Base-by-base conservation (phyloP, 2,329 filamentous ascomycete species). In the Aspergillus ibericus region DNA sequence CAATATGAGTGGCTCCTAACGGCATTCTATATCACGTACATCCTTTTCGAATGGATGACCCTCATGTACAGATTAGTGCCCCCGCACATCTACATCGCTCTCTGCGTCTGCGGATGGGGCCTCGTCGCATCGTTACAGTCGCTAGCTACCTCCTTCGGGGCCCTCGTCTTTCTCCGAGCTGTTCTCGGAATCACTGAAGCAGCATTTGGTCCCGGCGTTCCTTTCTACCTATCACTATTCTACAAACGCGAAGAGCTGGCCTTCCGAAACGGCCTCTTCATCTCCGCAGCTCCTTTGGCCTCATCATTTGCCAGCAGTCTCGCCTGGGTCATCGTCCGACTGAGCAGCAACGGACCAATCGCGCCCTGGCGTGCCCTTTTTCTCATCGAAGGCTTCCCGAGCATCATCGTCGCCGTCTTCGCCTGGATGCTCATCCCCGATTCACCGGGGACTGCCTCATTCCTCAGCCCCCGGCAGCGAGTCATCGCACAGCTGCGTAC, bases 311-410 rank as follows among this genome's bases (percentile, higher is more conserved):
- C 92, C 0, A 91, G 91, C 38, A 88, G 84, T 8, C 80, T 96
- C 4, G 92, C 92, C 7, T 81, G 89, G 87, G 69, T 87, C 20
- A 93, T 96, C 61, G 83, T 92, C 52, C 86, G 85, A 66, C 68
- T 92, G 13, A 90, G 86, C 52, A 77, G 84, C 49, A 69, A 81
- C 60, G 80, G 84, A 1, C 89, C 89, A 15, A 87, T 96, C 51
- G 89, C 91, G 0, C 86, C 90, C 4, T 96, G 92, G 92, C 84
- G 92, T n/a, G 82, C 93, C 1, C 81, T 96, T 27, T 96, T 96
- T 69, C 81, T 96, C 7, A 66, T 93, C 12, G 92, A 96, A 73
- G 92, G 92, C 1, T 93, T 96, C 60, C 92, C 92, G 1, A 92
- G 89, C 25, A 83, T 96, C 44, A 61, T 96, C 8, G 84, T 90